Conservation (phyloP, 2,329 filamentous ascomycete species). For the Dactylellina drechsleri region DNA sequence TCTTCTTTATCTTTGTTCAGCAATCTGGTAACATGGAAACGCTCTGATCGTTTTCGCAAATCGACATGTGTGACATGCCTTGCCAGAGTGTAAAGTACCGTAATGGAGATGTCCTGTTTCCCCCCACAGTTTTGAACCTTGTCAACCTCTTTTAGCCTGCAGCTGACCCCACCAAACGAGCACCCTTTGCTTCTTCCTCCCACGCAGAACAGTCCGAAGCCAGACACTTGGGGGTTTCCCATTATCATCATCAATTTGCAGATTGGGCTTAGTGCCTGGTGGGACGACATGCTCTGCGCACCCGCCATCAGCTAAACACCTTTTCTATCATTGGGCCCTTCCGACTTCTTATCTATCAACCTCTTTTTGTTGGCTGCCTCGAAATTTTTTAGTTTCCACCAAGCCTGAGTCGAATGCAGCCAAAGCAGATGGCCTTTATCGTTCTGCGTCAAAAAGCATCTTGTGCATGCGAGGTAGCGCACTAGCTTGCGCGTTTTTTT, state of each 20-base stretch:
- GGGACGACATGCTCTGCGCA: slow-evolving; percentile 52
- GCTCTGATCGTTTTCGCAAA: slow-evolving; percentile 41
- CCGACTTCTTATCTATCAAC: slow-evolving; percentile 54
- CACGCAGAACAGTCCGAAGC: slow-evolving; percentile 48
- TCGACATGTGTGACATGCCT: slow-evolving; percentile 19
- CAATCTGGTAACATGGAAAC: background rate
- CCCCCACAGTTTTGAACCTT: slow-evolving; percentile 48
- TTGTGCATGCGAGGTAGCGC: slow-evolving; percentile 42
- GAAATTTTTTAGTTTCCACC: slow-evolving; percentile 35
- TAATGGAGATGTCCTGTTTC: slow-evolving; percentile 18
- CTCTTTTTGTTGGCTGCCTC: slow-evolving; percentile 38
- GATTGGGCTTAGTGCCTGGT: slow-evolving; percentile 53
- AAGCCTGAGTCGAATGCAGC: slow-evolving; percentile 51
- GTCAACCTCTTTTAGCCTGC: slow-evolving; percentile 51
- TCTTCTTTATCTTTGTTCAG: background rate
- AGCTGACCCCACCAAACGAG: slow-evolving; percentile 50
- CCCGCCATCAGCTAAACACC: slow-evolving; percentile 54
- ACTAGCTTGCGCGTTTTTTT: slow-evolving; percentile 53
- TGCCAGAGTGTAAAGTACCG: slow-evolving; percentile 3
- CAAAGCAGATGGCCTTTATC: slow-evolving; percentile 53
- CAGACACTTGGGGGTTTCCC: slow-evolving; percentile 52
- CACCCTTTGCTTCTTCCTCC: slow-evolving; percentile 49
- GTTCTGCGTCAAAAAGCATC: slow-evolving; percentile 51
- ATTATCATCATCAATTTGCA: slow-evolving; percentile 56
- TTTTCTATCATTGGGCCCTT: slow-evolving; percentile 54